These are phyloP conservation scores for Marchantia paleacea DNA, from an alignment of 225 moss, liverwort and hornwort species.

Conservation along the genomic window DNA sequence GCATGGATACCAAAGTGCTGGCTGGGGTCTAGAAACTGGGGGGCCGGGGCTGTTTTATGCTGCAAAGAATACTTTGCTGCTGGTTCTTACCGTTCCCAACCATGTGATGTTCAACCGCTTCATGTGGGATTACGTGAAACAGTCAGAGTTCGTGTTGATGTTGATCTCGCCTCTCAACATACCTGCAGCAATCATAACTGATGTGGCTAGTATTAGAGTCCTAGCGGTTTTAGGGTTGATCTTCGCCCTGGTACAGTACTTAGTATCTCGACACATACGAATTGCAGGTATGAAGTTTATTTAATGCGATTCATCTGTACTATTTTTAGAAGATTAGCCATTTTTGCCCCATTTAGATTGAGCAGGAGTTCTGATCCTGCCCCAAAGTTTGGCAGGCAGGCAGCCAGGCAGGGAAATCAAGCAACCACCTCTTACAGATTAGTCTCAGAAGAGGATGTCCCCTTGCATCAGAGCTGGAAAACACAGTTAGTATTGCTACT, in stretches of 20 bases:
- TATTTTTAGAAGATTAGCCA: slow-evolving; percentile 31
- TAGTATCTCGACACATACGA: slow-evolving; percentile 82
- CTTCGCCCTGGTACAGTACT: slow-evolving; percentile 67
- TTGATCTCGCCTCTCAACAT: slow-evolving; percentile 87
- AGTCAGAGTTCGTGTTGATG: slow-evolving; percentile 80
- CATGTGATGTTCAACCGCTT: slow-evolving; percentile 92
- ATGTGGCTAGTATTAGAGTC: slow-evolving; percentile 74
- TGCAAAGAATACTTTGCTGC: slow-evolving; percentile 67
- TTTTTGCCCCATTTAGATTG: slow-evolving; percentile 41
- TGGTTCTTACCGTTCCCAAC: slow-evolving; percentile 67
- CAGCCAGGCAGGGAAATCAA: background rate
- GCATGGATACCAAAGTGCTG: slow-evolving; percentile 82
- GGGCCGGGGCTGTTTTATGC: slow-evolving; percentile 89
- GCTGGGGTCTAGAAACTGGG: slow-evolving; percentile 89
- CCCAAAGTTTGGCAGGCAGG: slow-evolving; percentile 5
- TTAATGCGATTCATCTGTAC: slow-evolving; percentile 35
- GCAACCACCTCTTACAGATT: slow-evolving; percentile 4
- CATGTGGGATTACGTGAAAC: slow-evolving; percentile 95
- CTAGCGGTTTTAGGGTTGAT: slow-evolving; percentile 79
- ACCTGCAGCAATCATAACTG: slow-evolving; percentile 94
- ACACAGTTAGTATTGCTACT: slow-evolving; percentile 7
- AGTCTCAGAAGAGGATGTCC: background rate
- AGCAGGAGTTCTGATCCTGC: slow-evolving; percentile 28
- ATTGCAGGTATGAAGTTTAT: slow-evolving; percentile 97
- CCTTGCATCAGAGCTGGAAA: slow-evolving; percentile 4